phyloP scores from a whole-genome alignment of 2,329 filamentous ascomycete genomes.

The Acrocalymma vagum region DNA sequence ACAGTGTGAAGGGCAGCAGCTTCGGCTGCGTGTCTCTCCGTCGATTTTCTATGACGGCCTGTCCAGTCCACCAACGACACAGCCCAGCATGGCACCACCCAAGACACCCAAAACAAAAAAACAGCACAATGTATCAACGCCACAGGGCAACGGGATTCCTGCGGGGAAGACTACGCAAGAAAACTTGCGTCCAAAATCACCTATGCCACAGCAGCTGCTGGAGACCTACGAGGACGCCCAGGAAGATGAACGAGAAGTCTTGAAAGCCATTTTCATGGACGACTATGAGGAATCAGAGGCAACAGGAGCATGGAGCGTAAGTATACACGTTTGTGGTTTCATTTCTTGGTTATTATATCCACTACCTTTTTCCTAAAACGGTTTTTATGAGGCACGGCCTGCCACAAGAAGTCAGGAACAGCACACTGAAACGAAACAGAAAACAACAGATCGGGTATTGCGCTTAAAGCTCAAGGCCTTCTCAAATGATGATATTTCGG shows the following conservation, averaged over 20 bases:
- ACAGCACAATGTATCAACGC: constrained; percentile 40
- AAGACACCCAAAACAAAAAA: constrained; percentile 55
- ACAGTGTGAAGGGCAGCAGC: constrained; percentile 55
- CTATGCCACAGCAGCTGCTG: constrained; percentile 50
- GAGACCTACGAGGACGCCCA: constrained; percentile 82
- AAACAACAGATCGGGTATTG: constrained; percentile 81
- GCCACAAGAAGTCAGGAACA: not conserved
- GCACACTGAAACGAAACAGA: constrained; percentile 56
- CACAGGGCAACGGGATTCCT: constrained; percentile 31
- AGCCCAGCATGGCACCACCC: constrained; percentile 55
- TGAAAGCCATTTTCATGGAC: constrained; percentile 88
- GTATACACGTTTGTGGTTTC: no score
- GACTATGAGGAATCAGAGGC: constrained; percentile 81
- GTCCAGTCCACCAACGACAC: constrained; percentile 43
- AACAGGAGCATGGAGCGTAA: constrained; percentile 84
- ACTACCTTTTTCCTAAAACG: constrained; percentile 1
- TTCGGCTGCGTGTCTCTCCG: constrained; percentile 56
- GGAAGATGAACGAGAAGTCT: constrained; percentile 83
- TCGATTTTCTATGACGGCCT: constrained; percentile 42
- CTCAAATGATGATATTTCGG: constrained; percentile 74
- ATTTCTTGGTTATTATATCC: constrained; percentile 2
- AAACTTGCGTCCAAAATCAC: constrained; percentile 40
- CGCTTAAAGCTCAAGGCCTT: constrained; percentile 80
- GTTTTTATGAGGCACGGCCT: constrained; percentile 8
- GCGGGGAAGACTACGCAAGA: constrained; percentile 35